Conservation (phyloP, 495 filamentous ascomycete genomes). For the Penicillium turbatum region DNA sequence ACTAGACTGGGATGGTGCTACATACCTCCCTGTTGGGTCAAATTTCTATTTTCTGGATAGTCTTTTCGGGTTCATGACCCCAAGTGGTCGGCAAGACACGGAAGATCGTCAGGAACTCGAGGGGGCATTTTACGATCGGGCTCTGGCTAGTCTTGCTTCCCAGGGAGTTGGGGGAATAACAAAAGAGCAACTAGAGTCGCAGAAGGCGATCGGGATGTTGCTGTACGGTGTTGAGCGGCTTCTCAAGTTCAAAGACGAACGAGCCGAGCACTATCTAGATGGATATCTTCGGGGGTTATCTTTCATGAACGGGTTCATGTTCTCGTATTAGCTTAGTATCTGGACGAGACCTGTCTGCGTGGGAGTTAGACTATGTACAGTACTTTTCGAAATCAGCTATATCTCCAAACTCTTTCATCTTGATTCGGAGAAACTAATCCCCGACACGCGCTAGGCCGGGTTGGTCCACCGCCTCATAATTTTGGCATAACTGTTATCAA, state of each 20-base stretch:
- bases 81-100: slow-evolving; percentile 8
- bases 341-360: neutral
- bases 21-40: slow-evolving; percentile 10
- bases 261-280: slow-evolving; percentile 16
- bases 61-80: slow-evolving; percentile 9
- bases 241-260: slow-evolving; percentile 19
- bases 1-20: slow-evolving; percentile 7
- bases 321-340: slow-evolving; percentile 8
- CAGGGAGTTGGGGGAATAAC: slow-evolving; percentile 6
- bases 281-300: slow-evolving; percentile 13
- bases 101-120: slow-evolving; percentile 12
- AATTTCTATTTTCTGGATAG: slow-evolving; percentile 13
- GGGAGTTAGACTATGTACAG: no score
- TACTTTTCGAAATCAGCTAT: no score
- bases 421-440: no score
- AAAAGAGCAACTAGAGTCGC: slow-evolving; percentile 13
- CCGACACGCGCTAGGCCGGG: neutral
- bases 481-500: neutral
- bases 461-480: neutral
- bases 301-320: slow-evolving; percentile 7
- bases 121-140: slow-evolving; percentile 7
- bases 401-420: no score
- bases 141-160: slow-evolving; percentile 11
- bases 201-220: slow-evolving; percentile 16
- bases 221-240: slow-evolving; percentile 14